These are phyloP conservation scores for Aureobasidium lini DNA, from an alignment of 2,329 filamentous ascomycete genomes.

Conservation along the genomic window DNA sequence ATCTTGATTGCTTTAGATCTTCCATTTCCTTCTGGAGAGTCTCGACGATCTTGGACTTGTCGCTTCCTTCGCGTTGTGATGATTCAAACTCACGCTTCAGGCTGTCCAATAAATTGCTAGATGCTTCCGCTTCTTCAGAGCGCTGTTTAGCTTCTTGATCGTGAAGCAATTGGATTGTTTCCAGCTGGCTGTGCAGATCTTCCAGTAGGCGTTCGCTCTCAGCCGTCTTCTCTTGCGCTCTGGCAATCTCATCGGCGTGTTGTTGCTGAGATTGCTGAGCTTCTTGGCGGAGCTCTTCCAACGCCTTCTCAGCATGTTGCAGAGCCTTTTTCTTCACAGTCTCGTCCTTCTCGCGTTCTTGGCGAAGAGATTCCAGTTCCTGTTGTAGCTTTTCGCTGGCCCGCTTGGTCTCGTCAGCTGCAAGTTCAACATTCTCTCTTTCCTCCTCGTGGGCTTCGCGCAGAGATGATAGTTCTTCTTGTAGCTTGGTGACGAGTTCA, in stretches of 20 bases:
- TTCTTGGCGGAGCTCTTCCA: slow-evolving; percentile 2
- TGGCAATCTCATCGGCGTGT: background rate
- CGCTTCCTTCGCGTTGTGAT: slow-evolving; percentile 19
- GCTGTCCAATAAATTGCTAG: slow-evolving; percentile 4
- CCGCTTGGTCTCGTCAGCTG: slow-evolving; percentile 13
- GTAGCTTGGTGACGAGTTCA: slow-evolving; percentile 8
- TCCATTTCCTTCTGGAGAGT: slow-evolving; percentile 17
- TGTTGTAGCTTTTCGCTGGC: slow-evolving; percentile 12
- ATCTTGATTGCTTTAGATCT: slow-evolving; percentile 11
- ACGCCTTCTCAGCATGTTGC: background rate
- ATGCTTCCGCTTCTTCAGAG: slow-evolving; percentile 7
- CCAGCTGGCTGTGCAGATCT: background rate
- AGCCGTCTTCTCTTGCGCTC: background rate
- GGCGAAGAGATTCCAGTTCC: slow-evolving; percentile 1
- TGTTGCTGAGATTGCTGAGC: background rate
- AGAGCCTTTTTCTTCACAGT: background rate
- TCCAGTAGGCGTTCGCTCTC: slow-evolving; percentile 7
- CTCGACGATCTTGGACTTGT: slow-evolving; percentile 18
- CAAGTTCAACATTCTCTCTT: background rate
- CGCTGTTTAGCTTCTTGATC: slow-evolving; percentile 5
- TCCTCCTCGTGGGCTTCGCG: background rate
- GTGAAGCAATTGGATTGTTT: background rate
- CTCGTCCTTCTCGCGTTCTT: background rate
- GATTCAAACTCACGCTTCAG: slow-evolving; percentile 15
- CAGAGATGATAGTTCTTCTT: slow-evolving; percentile 12